A percentile compares a stretch with the other conserved stretches of the same genome.
Evolutionary conservation across 306 rosid genomes (phyloP).

Genomic region (Begonia masoniana): DNA sequence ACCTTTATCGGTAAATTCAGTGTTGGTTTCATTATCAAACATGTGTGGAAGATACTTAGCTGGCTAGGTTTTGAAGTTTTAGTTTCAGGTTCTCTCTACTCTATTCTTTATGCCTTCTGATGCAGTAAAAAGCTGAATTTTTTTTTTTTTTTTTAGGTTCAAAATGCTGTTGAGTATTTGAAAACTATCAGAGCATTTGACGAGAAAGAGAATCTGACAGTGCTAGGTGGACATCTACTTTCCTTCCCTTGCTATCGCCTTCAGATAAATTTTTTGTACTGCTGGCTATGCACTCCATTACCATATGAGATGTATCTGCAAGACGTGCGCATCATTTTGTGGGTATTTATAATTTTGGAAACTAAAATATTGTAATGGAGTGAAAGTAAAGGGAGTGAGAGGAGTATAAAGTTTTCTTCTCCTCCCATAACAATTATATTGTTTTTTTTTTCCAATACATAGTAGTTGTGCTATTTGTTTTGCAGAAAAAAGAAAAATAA

Average conservation of each 20-base stretch:
- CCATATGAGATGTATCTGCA: too few species aligned
- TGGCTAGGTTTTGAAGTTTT: background rate
- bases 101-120: background rate
- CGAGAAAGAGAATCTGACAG: constrained; percentile 64
- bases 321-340: too few species aligned
- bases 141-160: constrained; percentile 39
- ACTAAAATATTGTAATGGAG: too few species aligned
- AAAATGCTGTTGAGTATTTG: constrained; percentile 87
- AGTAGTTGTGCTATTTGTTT: constrained; percentile 6
- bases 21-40: constrained; percentile 4
- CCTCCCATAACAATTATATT: too few species aligned
- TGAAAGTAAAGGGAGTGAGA: too few species aligned
- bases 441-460: background rate
- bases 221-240: constrained; percentile 26
- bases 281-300: too few species aligned
- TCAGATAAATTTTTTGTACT: too few species aligned
- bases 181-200: constrained; percentile 86
- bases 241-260: background rate
- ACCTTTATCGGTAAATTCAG: constrained; percentile 49
- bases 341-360: too few species aligned
- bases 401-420: too few species aligned
- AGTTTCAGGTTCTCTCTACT: background rate
- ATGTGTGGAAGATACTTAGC: constrained; percentile 3
- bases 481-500: constrained; percentile 4
- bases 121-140: constrained; percentile 5